These are phyloP conservation scores for Aspergillus fumigatiaffinis DNA, from an alignment of 2,329 filamentous ascomycete genomes.

Conservation along the genomic window DNA sequence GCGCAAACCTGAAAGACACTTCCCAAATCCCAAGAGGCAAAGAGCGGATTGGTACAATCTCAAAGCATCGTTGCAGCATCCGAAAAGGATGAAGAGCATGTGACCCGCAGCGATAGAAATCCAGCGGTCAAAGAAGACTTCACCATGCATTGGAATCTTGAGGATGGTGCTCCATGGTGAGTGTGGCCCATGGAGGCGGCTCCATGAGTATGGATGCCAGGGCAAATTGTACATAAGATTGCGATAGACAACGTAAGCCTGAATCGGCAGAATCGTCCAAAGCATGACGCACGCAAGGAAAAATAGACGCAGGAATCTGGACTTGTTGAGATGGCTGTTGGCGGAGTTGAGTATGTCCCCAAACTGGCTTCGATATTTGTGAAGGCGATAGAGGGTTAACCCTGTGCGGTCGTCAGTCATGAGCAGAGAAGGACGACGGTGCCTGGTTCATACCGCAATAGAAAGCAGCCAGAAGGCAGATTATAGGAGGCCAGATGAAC, in stretches of 20 bases:
- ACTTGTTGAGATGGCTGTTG: conserved; percentile 51
- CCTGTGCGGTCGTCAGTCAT: conserved; percentile 36
- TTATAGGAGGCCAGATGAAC: conserved; percentile 54
- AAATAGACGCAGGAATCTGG: conserved; percentile 57
- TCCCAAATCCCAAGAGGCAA: conserved; percentile 39
- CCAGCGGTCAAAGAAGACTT: conserved; percentile 55
- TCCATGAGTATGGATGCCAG: conserved; percentile 51
- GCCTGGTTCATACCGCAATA: conserved; percentile 52
- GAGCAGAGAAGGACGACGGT: not conserved
- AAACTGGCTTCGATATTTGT: conserved; percentile 58
- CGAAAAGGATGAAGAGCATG: conserved; percentile 61
- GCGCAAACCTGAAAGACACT: conserved; percentile 25
- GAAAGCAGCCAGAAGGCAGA: conserved; percentile 51
- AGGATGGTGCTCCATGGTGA: conserved; percentile 51
- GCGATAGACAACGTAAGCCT: conserved; percentile 48
- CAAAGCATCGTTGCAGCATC: conserved; percentile 58
- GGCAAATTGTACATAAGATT: conserved; percentile 36
- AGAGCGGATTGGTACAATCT: conserved; percentile 50
- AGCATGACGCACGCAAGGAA: conserved; percentile 52
- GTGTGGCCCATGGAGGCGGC: conserved; percentile 45
- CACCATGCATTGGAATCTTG: conserved; percentile 44
- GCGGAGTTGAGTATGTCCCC: conserved; percentile 51
- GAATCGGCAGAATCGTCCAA: conserved; percentile 51
- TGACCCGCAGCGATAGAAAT: conserved; percentile 52
- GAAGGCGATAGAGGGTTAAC: conserved; percentile 58